A percentile compares a stretch with the other conserved stretches of the same genome.
Conservation (phyloP, 2,329 filamentous ascomycete species). For the Aspergillus phoenicis region DNA sequence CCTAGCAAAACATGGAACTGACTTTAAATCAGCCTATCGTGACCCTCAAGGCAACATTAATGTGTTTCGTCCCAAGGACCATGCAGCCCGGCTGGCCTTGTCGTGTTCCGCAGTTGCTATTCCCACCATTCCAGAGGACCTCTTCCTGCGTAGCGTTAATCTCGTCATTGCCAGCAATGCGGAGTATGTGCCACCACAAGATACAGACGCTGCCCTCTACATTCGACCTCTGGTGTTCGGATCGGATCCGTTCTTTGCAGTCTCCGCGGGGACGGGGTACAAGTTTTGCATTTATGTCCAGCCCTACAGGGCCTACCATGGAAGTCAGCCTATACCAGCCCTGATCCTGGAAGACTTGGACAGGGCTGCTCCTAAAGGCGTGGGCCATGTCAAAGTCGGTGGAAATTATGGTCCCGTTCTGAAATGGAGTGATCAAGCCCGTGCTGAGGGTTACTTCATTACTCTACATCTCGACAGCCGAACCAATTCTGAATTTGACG, state of each 20-base stretch:
- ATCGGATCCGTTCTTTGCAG: conserved; percentile 26
- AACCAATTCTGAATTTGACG: conserved; percentile 37
- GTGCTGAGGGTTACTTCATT: conserved; percentile 34
- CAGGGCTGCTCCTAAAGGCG: conserved; percentile 38
- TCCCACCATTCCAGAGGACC: conserved; percentile 31
- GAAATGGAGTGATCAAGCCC: conserved; percentile 34
- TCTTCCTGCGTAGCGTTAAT: conserved; percentile 25
- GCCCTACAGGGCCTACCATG: conserved; percentile 11
- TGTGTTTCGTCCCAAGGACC: conserved; percentile 35
- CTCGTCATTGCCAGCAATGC: conserved; percentile 6
- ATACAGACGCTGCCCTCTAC: conserved; percentile 35
- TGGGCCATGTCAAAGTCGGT: conserved; percentile 38
- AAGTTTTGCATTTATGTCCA: conserved; percentile 37
- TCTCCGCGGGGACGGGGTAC: conserved; percentile 29
- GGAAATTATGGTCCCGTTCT: conserved; percentile 44
- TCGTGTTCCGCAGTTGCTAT: conserved; percentile 35
- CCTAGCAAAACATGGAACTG: too few relatives aligned
- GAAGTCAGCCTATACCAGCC: conserved; percentile 17
- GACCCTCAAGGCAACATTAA: conserved; percentile 28
- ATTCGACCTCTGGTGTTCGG: conserved; percentile 40
- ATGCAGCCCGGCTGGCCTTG: conserved; percentile 33
- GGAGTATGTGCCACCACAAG: conserved; percentile 19
- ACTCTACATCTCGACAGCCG: conserved; percentile 38
- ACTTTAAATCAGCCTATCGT: conserved; percentile 18
- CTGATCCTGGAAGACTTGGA: conserved; percentile 40